Base-by-base conservation (phyloP, 352 stramenopile genomes). In the Thalassiosira hispida region DNA sequence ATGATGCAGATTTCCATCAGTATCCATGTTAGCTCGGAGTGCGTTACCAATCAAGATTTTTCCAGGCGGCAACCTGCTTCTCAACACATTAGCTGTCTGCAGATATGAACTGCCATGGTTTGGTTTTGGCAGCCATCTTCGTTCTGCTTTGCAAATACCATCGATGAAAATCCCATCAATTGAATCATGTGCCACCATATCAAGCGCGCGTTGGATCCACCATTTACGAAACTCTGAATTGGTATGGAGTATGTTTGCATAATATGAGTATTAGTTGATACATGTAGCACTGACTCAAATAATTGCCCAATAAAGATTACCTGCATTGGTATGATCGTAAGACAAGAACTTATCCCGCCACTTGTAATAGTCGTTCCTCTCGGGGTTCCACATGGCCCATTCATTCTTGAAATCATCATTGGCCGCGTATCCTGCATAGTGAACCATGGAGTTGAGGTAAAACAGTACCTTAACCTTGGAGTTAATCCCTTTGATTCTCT, bases 111-210 rank as follows among this genome's bases (percentile, higher is more conserved):
- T 18, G 5, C 18, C 66, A 18, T 77, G 46, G 35, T 57, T 60
- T 14, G 51, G 22, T 22, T 16, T n/a, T 38, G 2, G 38, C n/a
- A 44, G 47, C 23, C 27, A 46, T 6, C 9, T 4, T 22, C 64
- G 22, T n/a, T 57, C 3, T 38, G 65, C 64, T 53, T 77, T 77
- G 38, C 16, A 23, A 18, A 82, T 76, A 12, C 31, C 74, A 47
- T 82, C 74, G 14, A 82, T 77, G 27, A 82, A 82, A 47, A 82
- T 51, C 33, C 74, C 74, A 44, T 82, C 74, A 27, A 82, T 82
- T 46, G 69, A 51, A 6, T 82, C 42, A 44, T 82, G 38, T 6
- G 51, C 52, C 16, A 73, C 18, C 52, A 82, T 82, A 16, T 77
- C 66, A 11, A 82, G 31, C 1, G 64, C 74, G 16, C 74, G 66